Evolutionary conservation across 495 filamentous ascomycete species (phyloP).

Genomic region (Oleoguttula mirabilis): DNA sequence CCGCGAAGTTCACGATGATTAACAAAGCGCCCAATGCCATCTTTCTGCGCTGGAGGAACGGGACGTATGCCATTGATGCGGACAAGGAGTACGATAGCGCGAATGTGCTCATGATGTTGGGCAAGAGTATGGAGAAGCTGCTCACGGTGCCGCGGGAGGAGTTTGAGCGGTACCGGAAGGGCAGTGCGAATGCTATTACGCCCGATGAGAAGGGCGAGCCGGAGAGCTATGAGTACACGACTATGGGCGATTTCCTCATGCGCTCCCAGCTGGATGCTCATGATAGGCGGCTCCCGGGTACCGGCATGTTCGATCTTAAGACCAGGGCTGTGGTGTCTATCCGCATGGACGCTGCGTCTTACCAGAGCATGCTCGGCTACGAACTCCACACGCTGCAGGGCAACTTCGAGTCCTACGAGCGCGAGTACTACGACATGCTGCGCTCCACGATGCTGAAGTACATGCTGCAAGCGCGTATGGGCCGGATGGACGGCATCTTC

Average conservation of each 20-base stretch:
- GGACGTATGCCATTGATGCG: conserved; percentile 88
- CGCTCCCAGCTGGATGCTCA: conserved; percentile 90
- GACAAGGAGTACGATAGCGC: conserved; percentile 85
- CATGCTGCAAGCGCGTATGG: conserved; percentile 88
- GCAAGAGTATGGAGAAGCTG: conserved; percentile 91
- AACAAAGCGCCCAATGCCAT: conserved; percentile 61
- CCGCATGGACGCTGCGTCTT: conserved; percentile 66
- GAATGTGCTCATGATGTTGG: conserved; percentile 79
- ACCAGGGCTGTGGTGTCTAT: conserved; percentile 83
- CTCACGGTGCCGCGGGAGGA: conserved; percentile 71
- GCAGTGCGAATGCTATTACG: conserved; percentile 46
- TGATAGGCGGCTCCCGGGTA: conserved; percentile 74
- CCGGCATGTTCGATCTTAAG: conserved; percentile 95
- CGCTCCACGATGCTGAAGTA: conserved; percentile 92
- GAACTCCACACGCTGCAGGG: conserved; percentile 67
- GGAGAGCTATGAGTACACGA: conserved; percentile 82
- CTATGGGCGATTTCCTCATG: conserved; percentile 81
- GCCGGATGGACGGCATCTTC: conserved; percentile 97
- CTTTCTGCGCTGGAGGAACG: conserved; percentile 75
- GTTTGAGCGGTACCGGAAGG: conserved; percentile 70
- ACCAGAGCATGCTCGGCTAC: conserved; percentile 69
- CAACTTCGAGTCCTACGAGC: conserved; percentile 78
- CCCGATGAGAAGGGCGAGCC: conserved; percentile 47
- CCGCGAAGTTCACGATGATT: conserved; percentile 51
- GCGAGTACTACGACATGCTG: conserved; percentile 96